phyloP scores from a whole-genome alignment of 2,329 filamentous ascomycete species.

The Thermoascus crustaceus region DNA sequence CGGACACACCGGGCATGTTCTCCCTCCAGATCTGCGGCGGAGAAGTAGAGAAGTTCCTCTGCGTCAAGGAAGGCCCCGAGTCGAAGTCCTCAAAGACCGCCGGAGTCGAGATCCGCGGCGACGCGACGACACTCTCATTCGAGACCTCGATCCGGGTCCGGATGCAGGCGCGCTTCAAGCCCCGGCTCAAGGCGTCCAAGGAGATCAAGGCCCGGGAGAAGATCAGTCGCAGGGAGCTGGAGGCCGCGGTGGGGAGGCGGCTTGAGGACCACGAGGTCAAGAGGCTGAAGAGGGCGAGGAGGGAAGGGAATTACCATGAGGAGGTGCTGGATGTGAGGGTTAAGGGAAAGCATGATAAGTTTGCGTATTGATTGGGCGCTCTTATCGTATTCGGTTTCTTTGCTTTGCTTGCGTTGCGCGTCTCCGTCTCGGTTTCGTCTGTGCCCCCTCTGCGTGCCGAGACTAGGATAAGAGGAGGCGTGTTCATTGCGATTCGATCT shows the following conservation, averaged over 20 bases:
- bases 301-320: slow-evolving; percentile 86
- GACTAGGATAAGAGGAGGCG: too few species aligned
- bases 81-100: slow-evolving; percentile 38
- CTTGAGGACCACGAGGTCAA: slow-evolving; percentile 81
- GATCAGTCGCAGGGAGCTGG: slow-evolving; percentile 76
- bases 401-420: too few species aligned
- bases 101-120: slow-evolving; percentile 62
- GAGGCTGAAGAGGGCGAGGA: slow-evolving; percentile 69
- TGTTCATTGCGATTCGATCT: too few species aligned
- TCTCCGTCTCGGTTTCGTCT: too few species aligned
- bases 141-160: slow-evolving; percentile 69
- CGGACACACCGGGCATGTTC: slow-evolving; percentile 63
- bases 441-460: too few species aligned
- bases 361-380: slow-evolving; percentile 26
- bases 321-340: slow-evolving; percentile 76
- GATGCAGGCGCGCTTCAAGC: slow-evolving; percentile 95
- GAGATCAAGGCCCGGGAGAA: slow-evolving; percentile 78
- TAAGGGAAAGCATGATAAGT: slow-evolving; percentile 91
- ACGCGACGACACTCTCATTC: slow-evolving; percentile 59
- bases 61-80: slow-evolving; percentile 44
- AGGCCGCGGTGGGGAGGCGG: slow-evolving; percentile 66
- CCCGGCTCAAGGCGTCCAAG: slow-evolving; percentile 66
- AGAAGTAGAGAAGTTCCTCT: slow-evolving; percentile 61
- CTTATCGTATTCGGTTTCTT: neutral
- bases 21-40: slow-evolving; percentile 56